Evolutionary conservation across 768 basidiomycete genomes (phyloP), one percentile per base, ranked within the genome.

Genomic region (Myochromella boudieri): DNA sequence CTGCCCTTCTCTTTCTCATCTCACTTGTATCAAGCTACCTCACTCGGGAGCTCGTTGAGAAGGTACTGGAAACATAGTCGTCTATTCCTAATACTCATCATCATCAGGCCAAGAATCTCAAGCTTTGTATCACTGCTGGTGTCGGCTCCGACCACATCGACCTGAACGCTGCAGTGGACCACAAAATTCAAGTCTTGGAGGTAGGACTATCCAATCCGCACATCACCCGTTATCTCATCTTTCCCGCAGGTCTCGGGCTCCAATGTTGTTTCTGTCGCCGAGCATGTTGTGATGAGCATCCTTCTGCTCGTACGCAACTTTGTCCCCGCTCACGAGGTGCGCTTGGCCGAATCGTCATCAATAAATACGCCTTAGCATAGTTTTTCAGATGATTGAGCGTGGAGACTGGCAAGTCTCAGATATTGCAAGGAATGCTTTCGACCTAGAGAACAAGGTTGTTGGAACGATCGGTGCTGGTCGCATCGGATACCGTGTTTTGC

Each of bases 141-240:
- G 91, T 93, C 37, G 90, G 91, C 9, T 91, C 87, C 15, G 93
- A 94, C 69, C 91, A 89, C 71, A 82, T 93, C 53, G 92, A 95
- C 63, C 78, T 95, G 50, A 85, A 94, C 65, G 87, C 91, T 17
- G 87, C 90, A 20, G 91, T 90, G 54, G 82, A 91, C 61, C 72
- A 80, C 56, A 76, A 76, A 48, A 82, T 94, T 57, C 85, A 91
- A 61, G 92, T 91, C 18, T 72, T 88, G 48, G 91, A 92, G 66
- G 76, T 71, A 48, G 28, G 56, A 33, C 40, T 6, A 14, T 21
- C 12, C 14, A 6, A 37, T 18, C 27, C 11, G 28, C 14, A 31
- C 43, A 33, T 18, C 41, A 25, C 31, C 3, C 43, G 45, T 34
- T 44, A 49, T 42, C 29, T 57, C 45, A 46, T 54, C 34, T 18